A percentile compares a stretch with the other conserved stretches of the same genome.
phyloP scores from a whole-genome alignment of 768 basidiomycete species.

The Symmetrospora coprosmae region DNA sequence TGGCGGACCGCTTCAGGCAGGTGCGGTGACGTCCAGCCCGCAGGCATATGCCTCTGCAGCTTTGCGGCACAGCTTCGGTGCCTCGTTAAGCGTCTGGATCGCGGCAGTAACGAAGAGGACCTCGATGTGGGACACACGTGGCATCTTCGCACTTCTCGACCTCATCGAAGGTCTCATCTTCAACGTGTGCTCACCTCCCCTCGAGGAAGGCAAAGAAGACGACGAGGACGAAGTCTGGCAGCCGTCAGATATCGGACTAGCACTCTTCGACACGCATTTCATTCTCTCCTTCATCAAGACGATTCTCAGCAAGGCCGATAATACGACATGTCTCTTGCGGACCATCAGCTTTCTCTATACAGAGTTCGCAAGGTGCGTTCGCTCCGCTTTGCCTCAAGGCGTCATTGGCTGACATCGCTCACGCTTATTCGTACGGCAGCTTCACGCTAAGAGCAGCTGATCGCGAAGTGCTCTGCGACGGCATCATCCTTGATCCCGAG shows the following conservation, averaged over 20 bases:
- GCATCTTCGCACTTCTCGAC: slow-evolving; percentile 41
- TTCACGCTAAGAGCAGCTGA: slow-evolving; percentile 33
- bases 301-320: slow-evolving; percentile 39
- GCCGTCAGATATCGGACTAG: slow-evolving; percentile 25
- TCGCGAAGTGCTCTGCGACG: slow-evolving; percentile 37
- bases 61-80: slow-evolving; percentile 34
- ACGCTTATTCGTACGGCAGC: too few relatives aligned
- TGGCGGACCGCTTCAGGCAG: slow-evolving; percentile 23
- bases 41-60: slow-evolving; percentile 2
- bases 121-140: slow-evolving; percentile 39
- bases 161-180: slow-evolving; percentile 39
- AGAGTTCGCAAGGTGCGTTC: slow-evolving; percentile 40
- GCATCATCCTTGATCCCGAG: slow-evolving; percentile 37
- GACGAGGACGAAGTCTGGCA: slow-evolving; percentile 22
- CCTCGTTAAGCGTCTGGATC: slow-evolving; percentile 39
- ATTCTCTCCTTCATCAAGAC: slow-evolving; percentile 37
- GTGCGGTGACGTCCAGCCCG: slow-evolving; percentile 13
- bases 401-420: background rate
- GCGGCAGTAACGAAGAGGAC: slow-evolving; percentile 38
- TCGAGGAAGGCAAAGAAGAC: background rate
- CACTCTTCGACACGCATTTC: slow-evolving; percentile 38
- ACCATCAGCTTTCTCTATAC: slow-evolving; percentile 40
- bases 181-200: slow-evolving; percentile 33
- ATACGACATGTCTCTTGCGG: slow-evolving; percentile 40
- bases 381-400: too few relatives aligned